These are phyloP conservation scores for Starmerella kuoi DNA, from an alignment of 805 yeast species.

Conservation along the genomic window DNA sequence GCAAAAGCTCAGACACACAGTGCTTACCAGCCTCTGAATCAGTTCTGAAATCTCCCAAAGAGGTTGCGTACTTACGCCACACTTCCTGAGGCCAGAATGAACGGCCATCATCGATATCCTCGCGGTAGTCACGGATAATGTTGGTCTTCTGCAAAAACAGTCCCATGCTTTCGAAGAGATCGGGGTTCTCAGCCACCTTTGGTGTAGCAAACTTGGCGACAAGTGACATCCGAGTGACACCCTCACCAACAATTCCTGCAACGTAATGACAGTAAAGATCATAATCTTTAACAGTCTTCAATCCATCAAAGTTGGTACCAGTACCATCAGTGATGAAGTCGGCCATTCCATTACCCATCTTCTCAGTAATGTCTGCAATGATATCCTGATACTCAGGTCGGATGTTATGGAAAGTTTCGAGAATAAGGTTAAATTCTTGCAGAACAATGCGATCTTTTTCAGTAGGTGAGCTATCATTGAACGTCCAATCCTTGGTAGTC, in stretches of 20 bases:
- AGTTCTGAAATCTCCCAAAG: slow-evolving; percentile 45
- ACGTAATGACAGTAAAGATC: slow-evolving; percentile 92
- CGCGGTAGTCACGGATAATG: slow-evolving; percentile 88
- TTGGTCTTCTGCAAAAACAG: slow-evolving; percentile 89
- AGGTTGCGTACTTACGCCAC: slow-evolving; percentile 69
- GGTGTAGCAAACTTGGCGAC: slow-evolving; percentile 58
- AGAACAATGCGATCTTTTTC: slow-evolving; percentile 76
- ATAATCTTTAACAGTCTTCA: slow-evolving; percentile 65
- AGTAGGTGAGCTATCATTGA: slow-evolving; percentile 51
- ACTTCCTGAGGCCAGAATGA: slow-evolving; percentile 93
- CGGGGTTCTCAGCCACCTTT: slow-evolving; percentile 40
- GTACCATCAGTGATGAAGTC: slow-evolving; percentile 63
- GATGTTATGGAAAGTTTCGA: slow-evolving; percentile 60
- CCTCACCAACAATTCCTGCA: slow-evolving; percentile 97
- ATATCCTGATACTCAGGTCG: slow-evolving; percentile 67
- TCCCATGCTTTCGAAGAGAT: slow-evolving; percentile 78
- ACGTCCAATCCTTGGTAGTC: slow-evolving; percentile 63
- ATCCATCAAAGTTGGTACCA: slow-evolving; percentile 51
- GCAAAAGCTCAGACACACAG: slow-evolving; percentile 71
- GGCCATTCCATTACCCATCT: slow-evolving; percentile 99
- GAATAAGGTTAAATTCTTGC: slow-evolving; percentile 59
- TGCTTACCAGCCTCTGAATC: slow-evolving; percentile 38
- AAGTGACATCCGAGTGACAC: slow-evolving; percentile 71
- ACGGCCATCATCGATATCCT: slow-evolving; percentile 82
- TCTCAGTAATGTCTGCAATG: slow-evolving; percentile 58